Base-by-base conservation (phyloP, 2,329 filamentous ascomycete species). In the Aaosphaeria arxii region DNA sequence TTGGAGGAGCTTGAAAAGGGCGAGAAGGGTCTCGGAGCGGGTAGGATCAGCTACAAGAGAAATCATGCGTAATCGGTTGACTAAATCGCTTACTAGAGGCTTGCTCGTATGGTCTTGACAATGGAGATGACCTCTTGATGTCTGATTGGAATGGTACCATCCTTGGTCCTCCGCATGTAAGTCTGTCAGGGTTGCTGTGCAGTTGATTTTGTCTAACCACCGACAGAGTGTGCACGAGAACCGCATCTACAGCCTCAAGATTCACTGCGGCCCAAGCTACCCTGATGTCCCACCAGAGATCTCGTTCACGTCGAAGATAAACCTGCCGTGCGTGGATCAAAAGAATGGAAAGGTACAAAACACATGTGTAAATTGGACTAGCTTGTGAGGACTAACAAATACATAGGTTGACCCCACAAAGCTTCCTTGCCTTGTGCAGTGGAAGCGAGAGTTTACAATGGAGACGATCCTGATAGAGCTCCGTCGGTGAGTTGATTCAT, bases 121-220 rank as follows among this genome's bases (percentile, higher is more conserved):
- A 97, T 71, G 86, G 89, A 42, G 91, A 96, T 67, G 94, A 99
- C 66, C 82, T 96, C 56, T 83, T 94, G 72, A 96, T 99, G 91
- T 92, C 88, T 55, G 91, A 96, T 78, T 99, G 94, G 94, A 96
- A 95, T 66, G 94, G 92, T 64, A 99, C 94, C 11, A 97, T 99
- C 57, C 85, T 96, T 43, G 94, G 94, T 1, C 94, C 94, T 59
- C 92, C 94, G 70, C 91, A 97, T 72, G 94, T 96, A 79, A 66
- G 88, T 76, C 3, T 29, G 39, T 40, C 11, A 11, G 11, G 24
- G 4, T 40, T 4, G 9, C 39, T 9, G 39, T 40, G 7, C 24
- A 11, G 11, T 40, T 40, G 39, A 9, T 30, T 2, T 3, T 7
- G 30, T 45, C 51, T 61, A 31, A 62, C 40, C 36, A 5, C 11